Conservation (phyloP, 441 rosid species). For the Gossypium gossypioides region DNA sequence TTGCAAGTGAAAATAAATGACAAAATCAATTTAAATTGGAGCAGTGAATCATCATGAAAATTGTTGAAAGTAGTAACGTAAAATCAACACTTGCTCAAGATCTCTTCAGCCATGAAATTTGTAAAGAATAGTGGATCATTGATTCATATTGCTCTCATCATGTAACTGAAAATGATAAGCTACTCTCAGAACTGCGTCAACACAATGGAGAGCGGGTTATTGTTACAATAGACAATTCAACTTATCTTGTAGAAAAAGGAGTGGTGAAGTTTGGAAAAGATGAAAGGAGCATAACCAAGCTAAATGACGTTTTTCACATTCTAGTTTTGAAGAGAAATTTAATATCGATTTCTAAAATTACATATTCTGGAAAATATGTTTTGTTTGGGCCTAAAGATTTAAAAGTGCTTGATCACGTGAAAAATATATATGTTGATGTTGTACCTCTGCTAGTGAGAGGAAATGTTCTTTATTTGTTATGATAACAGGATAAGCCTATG, state of each 20-base stretch:
- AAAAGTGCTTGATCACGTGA: too few species aligned
- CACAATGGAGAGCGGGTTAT: neutral
- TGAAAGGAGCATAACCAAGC: neutral
- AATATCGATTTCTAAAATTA: neutral
- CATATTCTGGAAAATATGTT: neutral
- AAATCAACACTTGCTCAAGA: neutral
- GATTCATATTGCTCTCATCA: slow-evolving; percentile 17
- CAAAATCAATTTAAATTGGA: neutral
- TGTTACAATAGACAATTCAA: neutral
- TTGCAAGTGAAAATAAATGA: neutral
- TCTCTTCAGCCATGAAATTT: neutral
- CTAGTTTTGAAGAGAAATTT: neutral
- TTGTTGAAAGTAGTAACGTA: neutral
- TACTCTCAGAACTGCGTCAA: neutral
- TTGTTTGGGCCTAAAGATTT: neutral
- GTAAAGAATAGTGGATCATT: slow-evolving; percentile 7
- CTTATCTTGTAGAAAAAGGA: neutral
- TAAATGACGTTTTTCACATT: neutral
- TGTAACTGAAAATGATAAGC: slow-evolving; percentile 6
- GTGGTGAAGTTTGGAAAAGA: too few species aligned
- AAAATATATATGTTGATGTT: too few species aligned
- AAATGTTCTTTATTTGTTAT: too few species aligned
- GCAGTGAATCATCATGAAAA: neutral
- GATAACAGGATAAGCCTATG: too few species aligned
- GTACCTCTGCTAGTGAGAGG: too few species aligned